phyloP scores from a whole-genome alignment of 495 filamentous ascomycete genomes.

The Choiromyces venosus region DNA sequence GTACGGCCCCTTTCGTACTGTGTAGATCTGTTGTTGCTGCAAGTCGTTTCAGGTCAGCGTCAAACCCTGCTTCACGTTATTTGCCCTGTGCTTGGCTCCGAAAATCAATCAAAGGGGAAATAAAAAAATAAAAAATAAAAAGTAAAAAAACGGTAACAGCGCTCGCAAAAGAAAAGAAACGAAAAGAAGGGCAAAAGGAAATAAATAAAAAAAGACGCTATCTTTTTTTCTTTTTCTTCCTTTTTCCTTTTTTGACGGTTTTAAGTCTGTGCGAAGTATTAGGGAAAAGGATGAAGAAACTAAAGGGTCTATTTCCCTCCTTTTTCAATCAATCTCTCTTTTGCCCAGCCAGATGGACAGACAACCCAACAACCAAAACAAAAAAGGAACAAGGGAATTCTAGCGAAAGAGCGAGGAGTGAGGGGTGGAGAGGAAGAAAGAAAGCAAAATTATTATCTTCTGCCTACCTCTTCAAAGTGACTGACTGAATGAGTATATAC shows the following conservation, averaged over 20 bases:
- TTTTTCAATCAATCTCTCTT: background rate
- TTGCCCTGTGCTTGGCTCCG: constrained; percentile 1
- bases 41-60: constrained; percentile 1
- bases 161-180: background rate
- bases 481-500: background rate
- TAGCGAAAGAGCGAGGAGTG: background rate
- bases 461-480: background rate
- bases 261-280: background rate
- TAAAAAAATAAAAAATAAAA: no score
- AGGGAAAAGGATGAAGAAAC: background rate
- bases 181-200: background rate
- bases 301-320: background rate
- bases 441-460: no score
- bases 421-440: background rate
- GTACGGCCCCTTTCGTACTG: background rate
- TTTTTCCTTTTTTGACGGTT: background rate
- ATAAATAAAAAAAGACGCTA: background rate
- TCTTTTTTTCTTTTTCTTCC: background rate
- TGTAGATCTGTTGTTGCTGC: background rate
- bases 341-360: no score
- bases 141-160: background rate
- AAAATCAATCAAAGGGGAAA: background rate
- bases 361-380: background rate
- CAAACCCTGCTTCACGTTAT: constrained; percentile 2
- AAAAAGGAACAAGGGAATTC: background rate